phyloP scores from a whole-genome alignment of 495 filamentous ascomycete species.

The Rostrohypoxylon terebratum region DNA sequence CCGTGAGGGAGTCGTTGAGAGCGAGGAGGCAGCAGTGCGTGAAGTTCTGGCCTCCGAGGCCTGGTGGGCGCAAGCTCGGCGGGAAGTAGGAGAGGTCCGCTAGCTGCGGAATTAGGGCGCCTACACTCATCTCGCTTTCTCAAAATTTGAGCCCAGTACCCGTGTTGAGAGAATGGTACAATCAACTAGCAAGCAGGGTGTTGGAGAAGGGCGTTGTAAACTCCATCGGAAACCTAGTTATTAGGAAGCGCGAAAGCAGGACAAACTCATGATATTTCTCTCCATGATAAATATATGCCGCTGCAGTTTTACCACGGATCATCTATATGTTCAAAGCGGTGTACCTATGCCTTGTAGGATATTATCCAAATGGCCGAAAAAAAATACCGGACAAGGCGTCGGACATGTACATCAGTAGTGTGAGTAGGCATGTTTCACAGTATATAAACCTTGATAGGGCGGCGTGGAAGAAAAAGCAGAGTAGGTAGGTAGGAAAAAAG shows the following conservation, averaged over 20 bases:
- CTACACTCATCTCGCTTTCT: slow-evolving; percentile 34
- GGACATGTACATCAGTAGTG: slow-evolving; percentile 11
- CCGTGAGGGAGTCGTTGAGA: slow-evolving; percentile 39
- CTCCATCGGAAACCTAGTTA: neutral
- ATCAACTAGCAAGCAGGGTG: neutral
- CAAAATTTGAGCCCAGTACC: neutral
- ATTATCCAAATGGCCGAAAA: slow-evolving; percentile 3
- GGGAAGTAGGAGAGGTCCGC: slow-evolving; percentile 34
- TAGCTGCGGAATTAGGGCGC: slow-evolving; percentile 44
- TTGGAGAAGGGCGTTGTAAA: no score
- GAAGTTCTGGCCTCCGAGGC: slow-evolving; percentile 46
- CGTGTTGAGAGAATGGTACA: neutral
- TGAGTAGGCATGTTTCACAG: slow-evolving; percentile 9
- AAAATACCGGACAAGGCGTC: neutral
- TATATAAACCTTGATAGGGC: slow-evolving; percentile 1
- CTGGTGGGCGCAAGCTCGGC: slow-evolving; percentile 20
- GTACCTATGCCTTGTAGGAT: neutral
- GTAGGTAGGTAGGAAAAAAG: neutral
- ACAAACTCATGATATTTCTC: neutral
- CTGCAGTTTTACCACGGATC: neutral
- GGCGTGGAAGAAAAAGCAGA: slow-evolving; percentile 8
- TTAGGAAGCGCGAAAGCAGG: neutral
- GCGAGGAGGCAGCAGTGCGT: slow-evolving; percentile 48
- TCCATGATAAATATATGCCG: neutral
- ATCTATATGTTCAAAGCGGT: slow-evolving; percentile 14